Evolutionary conservation across 495 filamentous ascomycete species (phyloP).

Genomic region (Evansstolkia leycettana): DNA sequence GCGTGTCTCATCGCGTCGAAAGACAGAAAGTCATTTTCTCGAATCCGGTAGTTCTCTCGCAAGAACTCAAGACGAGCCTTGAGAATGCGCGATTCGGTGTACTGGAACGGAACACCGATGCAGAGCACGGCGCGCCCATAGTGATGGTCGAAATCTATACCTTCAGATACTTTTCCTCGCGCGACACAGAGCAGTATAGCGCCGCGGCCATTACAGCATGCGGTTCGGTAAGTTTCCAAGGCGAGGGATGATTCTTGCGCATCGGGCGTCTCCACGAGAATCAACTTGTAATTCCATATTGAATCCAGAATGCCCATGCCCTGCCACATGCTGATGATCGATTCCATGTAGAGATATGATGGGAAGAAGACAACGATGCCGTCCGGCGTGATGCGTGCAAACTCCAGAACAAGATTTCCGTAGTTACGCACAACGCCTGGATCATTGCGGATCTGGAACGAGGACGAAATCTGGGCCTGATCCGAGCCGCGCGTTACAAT

Average conservation of each 20-base stretch:
- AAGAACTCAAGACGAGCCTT: conserved; percentile 95
- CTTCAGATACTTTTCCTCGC: conserved; percentile 92
- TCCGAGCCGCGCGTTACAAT: conserved; percentile 93
- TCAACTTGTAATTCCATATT: conserved; percentile 98
- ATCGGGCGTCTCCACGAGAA: conserved; percentile 95
- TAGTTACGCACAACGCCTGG: conserved; percentile 92
- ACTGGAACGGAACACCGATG: conserved; percentile 97
- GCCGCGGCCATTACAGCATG: conserved; percentile 91
- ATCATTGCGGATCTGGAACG: conserved; percentile 91
- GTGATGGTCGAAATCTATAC: conserved; percentile 98
- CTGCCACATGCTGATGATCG: conserved; percentile 98
- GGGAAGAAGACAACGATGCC: conserved; percentile 99
- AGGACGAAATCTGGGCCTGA: conserved; percentile 79
- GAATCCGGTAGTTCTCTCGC: conserved; percentile 90
- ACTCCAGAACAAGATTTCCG: conserved; percentile 82
- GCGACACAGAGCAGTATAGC: conserved; percentile 90
- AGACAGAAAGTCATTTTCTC: conserved; percentile 94
- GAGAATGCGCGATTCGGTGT: conserved; percentile 93
- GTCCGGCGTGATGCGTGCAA: conserved; percentile 87
- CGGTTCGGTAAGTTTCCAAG: conserved; percentile 91
- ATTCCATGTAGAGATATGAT: conserved; percentile 98
- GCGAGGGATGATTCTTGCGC: conserved; percentile 93
- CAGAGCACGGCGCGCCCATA: conserved; percentile 95
- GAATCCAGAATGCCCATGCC: conserved; percentile 94
- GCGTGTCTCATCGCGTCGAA: conserved; percentile 99